Conservation (phyloP, 208 protist species). For the Tritrichomonas foetus region DNA sequence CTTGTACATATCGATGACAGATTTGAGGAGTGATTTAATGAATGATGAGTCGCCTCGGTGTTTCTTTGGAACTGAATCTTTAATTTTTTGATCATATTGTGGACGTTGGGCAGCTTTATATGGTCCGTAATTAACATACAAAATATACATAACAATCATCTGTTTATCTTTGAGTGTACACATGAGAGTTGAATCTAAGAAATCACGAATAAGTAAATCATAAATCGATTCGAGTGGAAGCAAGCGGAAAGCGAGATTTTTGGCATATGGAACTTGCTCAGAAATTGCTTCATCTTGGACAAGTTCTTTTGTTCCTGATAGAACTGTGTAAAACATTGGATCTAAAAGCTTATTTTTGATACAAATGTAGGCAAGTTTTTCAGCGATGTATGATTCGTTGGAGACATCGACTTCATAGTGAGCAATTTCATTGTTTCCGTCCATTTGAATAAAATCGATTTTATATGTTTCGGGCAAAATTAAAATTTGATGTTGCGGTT, state of each 20-base stretch:
- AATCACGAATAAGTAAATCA: not conserved
- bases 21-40: not conserved
- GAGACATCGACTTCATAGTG: not conserved
- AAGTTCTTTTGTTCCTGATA: not conserved
- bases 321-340: not conserved
- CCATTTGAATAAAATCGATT: not conserved
- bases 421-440: not conserved
- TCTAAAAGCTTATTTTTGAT: not conserved
- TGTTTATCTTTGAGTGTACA: not conserved
- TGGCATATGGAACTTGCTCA: not conserved
- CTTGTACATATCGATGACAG: not conserved
- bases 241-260: not conserved
- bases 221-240: not conserved
- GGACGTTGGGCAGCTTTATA: not conserved
- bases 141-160: not conserved
- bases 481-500: not conserved
- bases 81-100: not conserved
- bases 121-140: not conserved
- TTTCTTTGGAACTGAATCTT: not conserved
- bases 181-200: not conserved
- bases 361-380: not conserved
- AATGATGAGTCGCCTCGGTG: not conserved
- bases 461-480: not conserved
- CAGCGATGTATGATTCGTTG: not conserved
- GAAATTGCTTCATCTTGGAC: not conserved